Percentiles rank a stretch among this genome's conserved stretches.
Conservation (phyloP, 1,139 yeast species). For the Groenewaldozyma auringiensis region DNA sequence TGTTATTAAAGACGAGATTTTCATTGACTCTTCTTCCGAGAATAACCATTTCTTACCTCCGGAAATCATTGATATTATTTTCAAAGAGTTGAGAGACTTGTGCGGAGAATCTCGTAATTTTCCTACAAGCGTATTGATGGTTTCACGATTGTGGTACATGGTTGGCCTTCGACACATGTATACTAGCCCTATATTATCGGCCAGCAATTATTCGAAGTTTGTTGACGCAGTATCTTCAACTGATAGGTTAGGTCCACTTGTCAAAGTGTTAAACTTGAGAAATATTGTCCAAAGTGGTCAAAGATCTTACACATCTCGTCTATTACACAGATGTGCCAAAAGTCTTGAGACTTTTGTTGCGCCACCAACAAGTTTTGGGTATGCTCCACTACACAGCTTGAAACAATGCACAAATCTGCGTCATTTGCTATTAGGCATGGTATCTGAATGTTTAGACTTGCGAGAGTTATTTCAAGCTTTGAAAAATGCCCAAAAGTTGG, state of each 20-base stretch:
- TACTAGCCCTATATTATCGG: conserved; percentile 50
- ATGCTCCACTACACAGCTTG: conserved; percentile 75
- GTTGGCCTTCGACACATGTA: conserved; percentile 59
- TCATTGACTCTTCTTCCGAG: conserved; percentile 6
- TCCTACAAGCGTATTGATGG: conserved; percentile 44
- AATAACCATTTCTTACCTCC: conserved; percentile 40
- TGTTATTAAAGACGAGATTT: not conserved
- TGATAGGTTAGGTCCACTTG: conserved; percentile 27
- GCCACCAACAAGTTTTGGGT: conserved; percentile 92
- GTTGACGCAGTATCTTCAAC: conserved; percentile 52
- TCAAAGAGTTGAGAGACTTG: conserved; percentile 36
- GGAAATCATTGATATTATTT: conserved; percentile 51
- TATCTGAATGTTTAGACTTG: conserved; percentile 82
- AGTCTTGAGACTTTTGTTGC: conserved; percentile 66
- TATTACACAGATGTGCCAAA: conserved; percentile 65
- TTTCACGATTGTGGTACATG: conserved; percentile 54
- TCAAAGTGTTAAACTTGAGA: conserved; percentile 53
- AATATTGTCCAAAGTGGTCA: conserved; percentile 86
- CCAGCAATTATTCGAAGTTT: conserved; percentile 62
- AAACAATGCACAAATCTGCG: conserved; percentile 58
- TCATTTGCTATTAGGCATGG: conserved; percentile 73
- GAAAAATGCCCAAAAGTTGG: conserved; percentile 49
- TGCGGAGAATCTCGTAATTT: conserved; percentile 26
- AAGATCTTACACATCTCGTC: conserved; percentile 78
- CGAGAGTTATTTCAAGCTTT: conserved; percentile 73